A percentile compares a stretch with the other conserved stretches of the same genome.
Conservation (phyloP, 2,329 filamentous ascomycete species). For the Pseudogymnoascus sp. region DNA sequence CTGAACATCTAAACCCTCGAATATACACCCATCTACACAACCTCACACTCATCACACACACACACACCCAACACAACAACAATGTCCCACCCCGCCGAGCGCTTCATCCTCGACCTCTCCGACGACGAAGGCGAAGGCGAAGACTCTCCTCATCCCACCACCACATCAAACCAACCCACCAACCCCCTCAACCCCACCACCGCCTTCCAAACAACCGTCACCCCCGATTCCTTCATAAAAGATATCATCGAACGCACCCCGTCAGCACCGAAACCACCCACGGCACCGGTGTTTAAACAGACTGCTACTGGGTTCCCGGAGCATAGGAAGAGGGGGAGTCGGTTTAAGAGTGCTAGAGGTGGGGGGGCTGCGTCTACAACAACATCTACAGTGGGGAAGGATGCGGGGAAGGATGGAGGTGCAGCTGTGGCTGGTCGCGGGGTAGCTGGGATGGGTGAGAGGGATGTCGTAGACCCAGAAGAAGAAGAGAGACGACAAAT, state of each 20-base stretch:
- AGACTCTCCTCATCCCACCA: too few species aligned
- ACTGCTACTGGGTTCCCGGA: constrained; percentile 72
- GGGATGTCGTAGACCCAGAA: constrained; percentile 23
- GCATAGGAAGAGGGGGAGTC: constrained; percentile 67
- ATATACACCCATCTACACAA: background rate
- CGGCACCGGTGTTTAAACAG: constrained; percentile 50
- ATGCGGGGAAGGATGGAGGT: too few species aligned
- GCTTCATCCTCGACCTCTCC: constrained; percentile 53
- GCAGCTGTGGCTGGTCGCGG: too few species aligned
- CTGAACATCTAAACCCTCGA: too few species aligned
- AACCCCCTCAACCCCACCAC: background rate
- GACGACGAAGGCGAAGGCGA: constrained; percentile 36
- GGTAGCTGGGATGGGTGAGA: background rate
- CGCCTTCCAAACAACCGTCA: background rate
- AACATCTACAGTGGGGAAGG: too few species aligned
- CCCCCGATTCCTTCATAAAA: constrained; percentile 41
- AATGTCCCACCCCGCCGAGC: constrained; percentile 18
- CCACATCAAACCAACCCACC: constrained; percentile 7
- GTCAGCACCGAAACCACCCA: constrained; percentile 51
- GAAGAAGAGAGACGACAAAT: constrained; percentile 63
- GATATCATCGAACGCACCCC: constrained; percentile 74
- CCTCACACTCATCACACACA: background rate
- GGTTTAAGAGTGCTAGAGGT: constrained; percentile 62
- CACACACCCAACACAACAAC: background rate
- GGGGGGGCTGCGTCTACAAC: background rate